Evolutionary conservation across 345 rosid genomes (phyloP).

Genomic region (Chamaenerion angustifolium): DNA sequence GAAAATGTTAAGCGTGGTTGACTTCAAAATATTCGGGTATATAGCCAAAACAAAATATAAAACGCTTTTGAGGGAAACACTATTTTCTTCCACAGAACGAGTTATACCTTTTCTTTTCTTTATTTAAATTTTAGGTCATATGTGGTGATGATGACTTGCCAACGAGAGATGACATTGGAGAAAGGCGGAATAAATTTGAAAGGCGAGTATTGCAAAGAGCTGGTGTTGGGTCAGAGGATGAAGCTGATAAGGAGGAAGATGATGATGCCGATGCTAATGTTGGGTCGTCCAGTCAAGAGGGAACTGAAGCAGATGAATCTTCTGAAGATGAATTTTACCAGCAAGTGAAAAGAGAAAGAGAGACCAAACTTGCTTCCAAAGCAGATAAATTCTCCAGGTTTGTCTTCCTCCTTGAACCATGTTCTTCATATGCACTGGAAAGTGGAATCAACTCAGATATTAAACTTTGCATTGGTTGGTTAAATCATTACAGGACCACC

Average conservation of each 20-base stretch:
- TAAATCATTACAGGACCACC: slow-evolving; percentile 19
- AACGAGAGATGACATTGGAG: slow-evolving; percentile 85
- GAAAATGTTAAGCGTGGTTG: too few species aligned
- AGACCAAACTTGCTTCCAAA: slow-evolving; percentile 53
- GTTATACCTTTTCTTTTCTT: background rate
- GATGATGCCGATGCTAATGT: slow-evolving; percentile 10
- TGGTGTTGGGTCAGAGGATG: slow-evolving; percentile 56
- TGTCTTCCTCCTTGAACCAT: slow-evolving; percentile 3
- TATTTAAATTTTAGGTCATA: slow-evolving; percentile 29
- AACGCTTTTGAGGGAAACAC: too few species aligned
- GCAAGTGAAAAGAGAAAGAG: slow-evolving; percentile 37
- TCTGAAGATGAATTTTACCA: slow-evolving; percentile 51
- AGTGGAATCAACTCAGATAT: background rate
- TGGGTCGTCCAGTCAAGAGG: slow-evolving; percentile 22
- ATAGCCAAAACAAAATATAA: too few species aligned
- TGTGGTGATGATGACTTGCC: slow-evolving; percentile 90
- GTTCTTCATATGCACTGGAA: background rate
- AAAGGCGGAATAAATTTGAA: slow-evolving; percentile 80
- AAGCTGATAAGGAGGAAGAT: slow-evolving; percentile 21
- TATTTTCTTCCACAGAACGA: background rate
- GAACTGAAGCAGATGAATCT: slow-evolving; percentile 21
- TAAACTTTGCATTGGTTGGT: background rate
- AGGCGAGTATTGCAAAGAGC: slow-evolving; percentile 70
- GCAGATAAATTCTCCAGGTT: slow-evolving; percentile 55
- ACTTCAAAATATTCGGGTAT: too few species aligned